Percentiles rank a stretch among this genome's conserved stretches.
Evolutionary conservation across 805 yeast genomes (phyloP).

Genomic region (Spathaspora hagerdaliae): DNA sequence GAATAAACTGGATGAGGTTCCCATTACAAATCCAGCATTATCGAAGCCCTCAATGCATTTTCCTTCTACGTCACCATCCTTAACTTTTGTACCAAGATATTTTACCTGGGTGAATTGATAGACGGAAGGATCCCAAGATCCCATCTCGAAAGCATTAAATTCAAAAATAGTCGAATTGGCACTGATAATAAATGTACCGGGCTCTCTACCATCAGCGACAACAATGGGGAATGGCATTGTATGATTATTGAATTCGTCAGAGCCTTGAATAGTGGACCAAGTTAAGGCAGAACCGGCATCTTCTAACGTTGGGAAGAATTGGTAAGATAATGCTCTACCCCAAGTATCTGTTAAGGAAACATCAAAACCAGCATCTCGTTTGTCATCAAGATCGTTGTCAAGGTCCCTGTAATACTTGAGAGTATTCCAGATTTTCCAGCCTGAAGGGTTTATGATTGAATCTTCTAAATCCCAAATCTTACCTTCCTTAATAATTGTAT

Average conservation of each 20-base stretch:
- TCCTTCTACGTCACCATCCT: conserved; percentile 14
- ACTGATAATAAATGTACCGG: conserved; percentile 51
- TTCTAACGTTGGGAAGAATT: conserved; percentile 20
- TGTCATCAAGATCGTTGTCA: conserved; percentile 18
- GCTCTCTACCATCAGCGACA: conserved; percentile 57
- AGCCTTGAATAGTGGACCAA: conserved; percentile 26
- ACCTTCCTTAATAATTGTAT: conserved; percentile 20
- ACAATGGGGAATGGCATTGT: conserved; percentile 39
- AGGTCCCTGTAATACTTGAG: conserved; percentile 44
- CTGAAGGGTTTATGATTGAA: conserved; percentile 60
- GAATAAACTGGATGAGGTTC: conserved; percentile 36
- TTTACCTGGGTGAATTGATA: conserved; percentile 24
- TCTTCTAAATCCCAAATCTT: conserved; percentile 66
- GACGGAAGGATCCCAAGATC: conserved; percentile 40
- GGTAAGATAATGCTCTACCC: conserved; percentile 36
- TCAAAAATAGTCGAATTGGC: conserved; percentile 61
- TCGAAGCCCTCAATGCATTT: conserved; percentile 28
- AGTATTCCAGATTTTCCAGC: conserved; percentile 51
- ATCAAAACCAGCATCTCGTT: conserved; percentile 30
- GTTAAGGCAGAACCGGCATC: conserved; percentile 29
- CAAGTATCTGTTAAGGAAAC: conserved; percentile 35
- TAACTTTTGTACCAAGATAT: conserved; percentile 26
- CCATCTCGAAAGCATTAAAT: conserved; percentile 35
- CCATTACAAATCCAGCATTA: conserved; percentile 37
- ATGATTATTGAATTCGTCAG: conserved; percentile 21